Base-by-base conservation (phyloP, 441 rosid genomes). In the Macaranga tanarius region DNA sequence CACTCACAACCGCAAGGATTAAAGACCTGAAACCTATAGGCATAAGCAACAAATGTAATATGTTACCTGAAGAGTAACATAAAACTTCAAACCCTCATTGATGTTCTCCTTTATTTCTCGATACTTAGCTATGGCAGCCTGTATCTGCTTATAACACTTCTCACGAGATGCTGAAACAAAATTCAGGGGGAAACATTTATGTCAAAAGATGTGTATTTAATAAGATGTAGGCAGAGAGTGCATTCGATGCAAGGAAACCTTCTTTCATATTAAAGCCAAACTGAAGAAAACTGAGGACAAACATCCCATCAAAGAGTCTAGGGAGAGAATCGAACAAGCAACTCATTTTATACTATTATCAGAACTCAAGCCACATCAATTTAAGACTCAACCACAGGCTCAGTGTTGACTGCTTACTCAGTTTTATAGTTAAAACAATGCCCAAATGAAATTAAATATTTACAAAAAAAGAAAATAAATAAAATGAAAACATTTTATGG, bases 21-120 rank as follows among this genome's bases (percentile, higher is more conserved):
- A 7, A 10, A 9, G 64, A 40, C 31, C 40, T 44, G 10, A 65
- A 73, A 11, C 61, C 19, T 13, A 28, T 17, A 50, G 7, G 28
- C 44, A 50, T 0, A 25, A 67, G 63, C 70, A 66, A 50, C 40
- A 72, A 25, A 65, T 69, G 63, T 56, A 40, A 65, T 54, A 1
- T 75, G 25, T 83, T 69, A 95, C 97, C 87, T 92, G 99, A 82
- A 95, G 99, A 34, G 96, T 95, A 61, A 92, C 95, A 79, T 95
- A 95, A 80, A 95, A 95, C 84, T 95, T 95, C 83, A 95, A 79
- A 28, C 99, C 99, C 79, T 95, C 97, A 42, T 89, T 95, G 73
- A 95, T 78, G 77, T 92, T 95, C 67, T 95, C 97, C 89, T 95
- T 91, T 79, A 91, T 88, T 82, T 95, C 99, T 76, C 92, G 88